These are phyloP conservation scores for Crepidotus variabilis DNA, from an alignment of 768 basidiomycete species.

Conservation along the genomic window DNA sequence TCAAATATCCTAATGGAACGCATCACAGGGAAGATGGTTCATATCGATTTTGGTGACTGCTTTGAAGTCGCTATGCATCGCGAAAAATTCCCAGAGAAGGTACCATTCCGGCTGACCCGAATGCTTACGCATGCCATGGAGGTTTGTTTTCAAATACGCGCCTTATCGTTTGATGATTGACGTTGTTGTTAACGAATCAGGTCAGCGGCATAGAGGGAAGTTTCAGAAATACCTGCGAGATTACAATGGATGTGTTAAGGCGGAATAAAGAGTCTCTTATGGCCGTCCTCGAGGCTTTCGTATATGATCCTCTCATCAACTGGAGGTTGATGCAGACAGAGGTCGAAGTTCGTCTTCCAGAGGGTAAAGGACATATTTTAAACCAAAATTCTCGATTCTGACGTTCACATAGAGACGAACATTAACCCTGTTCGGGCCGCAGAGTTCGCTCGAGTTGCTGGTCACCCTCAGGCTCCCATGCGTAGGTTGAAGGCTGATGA, in stretches of 20 bases:
- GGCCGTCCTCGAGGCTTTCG: conserved; percentile 98
- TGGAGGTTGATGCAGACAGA: conserved; percentile 92
- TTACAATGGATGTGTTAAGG: conserved; percentile 94
- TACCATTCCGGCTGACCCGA: conserved; percentile 95
- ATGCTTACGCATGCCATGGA: conserved; percentile 99
- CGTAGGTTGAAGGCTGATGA: conserved; percentile 89
- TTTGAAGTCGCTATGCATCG: conserved; percentile 98
- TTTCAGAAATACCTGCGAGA: conserved; percentile 93
- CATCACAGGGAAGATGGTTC: conserved; percentile 90
- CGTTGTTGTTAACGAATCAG: conserved; percentile 32
- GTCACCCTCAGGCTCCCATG: conserved; percentile 73
- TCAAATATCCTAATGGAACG: conserved; percentile 92
- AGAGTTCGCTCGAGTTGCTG: conserved; percentile 64
- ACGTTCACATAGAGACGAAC: conserved; percentile 30
- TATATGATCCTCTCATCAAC: conserved; percentile 96
- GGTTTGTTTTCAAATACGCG: conserved; percentile 38
- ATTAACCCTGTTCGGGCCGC: conserved; percentile 50
- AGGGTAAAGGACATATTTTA: conserved; percentile 41
- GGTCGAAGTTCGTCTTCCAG: conserved; percentile 63
- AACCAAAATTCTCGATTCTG: conserved; percentile 5
- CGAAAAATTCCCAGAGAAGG: conserved; percentile 98
- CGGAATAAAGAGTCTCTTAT: conserved; percentile 99
- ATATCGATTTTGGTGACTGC: conserved; percentile 97
- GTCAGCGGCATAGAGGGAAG: conserved; percentile 98
- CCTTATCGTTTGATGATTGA: conserved; percentile 2